phyloP scores from a whole-genome alignment of 805 yeast genomes.

The Cyberlindnera galapagoensis region DNA sequence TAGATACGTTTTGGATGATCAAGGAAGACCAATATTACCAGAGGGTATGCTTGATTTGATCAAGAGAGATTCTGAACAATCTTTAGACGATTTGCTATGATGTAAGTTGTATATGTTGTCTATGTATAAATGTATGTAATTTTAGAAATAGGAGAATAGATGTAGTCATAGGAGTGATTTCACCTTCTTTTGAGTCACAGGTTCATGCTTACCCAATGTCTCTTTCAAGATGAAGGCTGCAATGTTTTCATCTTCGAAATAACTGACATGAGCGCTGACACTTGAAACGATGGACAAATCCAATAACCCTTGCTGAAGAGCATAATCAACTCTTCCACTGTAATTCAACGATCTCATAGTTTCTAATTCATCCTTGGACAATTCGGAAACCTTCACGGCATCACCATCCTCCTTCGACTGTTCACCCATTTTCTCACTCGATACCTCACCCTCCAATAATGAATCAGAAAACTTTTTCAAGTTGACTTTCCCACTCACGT shows the following conservation, averaged over 20 bases:
- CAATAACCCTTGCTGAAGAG: slow-evolving; percentile 68
- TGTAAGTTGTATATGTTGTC: not conserved
- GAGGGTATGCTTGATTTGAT: slow-evolving; percentile 86
- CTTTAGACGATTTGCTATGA: slow-evolving; percentile 55
- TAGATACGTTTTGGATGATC: slow-evolving; percentile 66
- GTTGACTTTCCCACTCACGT: slow-evolving; percentile 8
- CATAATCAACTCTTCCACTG: slow-evolving; percentile 77
- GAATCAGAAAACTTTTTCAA: not conserved
- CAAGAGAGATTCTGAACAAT: slow-evolving; percentile 77
- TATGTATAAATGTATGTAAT: not conserved
- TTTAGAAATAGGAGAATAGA: too few species aligned
- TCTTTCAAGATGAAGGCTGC: slow-evolving; percentile 73
- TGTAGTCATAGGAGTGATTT: slow-evolving; percentile 1
- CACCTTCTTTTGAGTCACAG: slow-evolving; percentile 26
- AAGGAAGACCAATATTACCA: slow-evolving; percentile 78
- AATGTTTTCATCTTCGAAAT: slow-evolving; percentile 80
- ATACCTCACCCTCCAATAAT: not conserved
- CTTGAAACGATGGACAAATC: slow-evolving; percentile 79
- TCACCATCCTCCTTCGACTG: slow-evolving; percentile 8
- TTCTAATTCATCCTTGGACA: slow-evolving; percentile 25
- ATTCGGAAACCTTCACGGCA: slow-evolving; percentile 17
- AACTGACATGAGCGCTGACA: slow-evolving; percentile 80
- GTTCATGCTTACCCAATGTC: slow-evolving; percentile 26
- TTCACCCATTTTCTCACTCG: slow-evolving; percentile 2
- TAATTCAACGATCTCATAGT: slow-evolving; percentile 48